These are phyloP conservation scores for Mallotus japonicus DNA, from an alignment of 441 rosid genomes.

Conservation along the genomic window DNA sequence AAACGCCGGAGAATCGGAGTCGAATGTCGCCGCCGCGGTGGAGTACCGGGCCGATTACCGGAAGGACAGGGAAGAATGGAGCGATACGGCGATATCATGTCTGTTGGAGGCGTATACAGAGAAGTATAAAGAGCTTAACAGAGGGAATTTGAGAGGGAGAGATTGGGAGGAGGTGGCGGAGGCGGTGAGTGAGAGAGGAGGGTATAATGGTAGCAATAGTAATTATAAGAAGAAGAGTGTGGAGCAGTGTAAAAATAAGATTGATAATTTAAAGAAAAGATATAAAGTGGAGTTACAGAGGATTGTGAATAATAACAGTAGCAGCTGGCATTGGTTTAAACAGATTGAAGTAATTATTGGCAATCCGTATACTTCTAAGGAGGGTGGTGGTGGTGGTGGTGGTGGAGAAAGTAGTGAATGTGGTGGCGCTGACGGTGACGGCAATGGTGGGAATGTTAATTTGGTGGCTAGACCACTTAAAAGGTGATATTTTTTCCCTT, in stretches of 20 bases:
- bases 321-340: constrained; percentile 94
- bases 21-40: constrained; percentile 14
- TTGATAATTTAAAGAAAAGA: constrained; percentile 86
- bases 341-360: constrained; percentile 82
- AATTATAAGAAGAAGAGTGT: constrained; percentile 60
- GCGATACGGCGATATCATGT: constrained; percentile 76
- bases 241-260: constrained; percentile 95
- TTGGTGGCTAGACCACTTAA: constrained; percentile 42
- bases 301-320: constrained; percentile 54
- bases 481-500: constrained; percentile 29
- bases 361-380: constrained; percentile 45
- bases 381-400: constrained; percentile 20
- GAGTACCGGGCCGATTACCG: constrained; percentile 31
- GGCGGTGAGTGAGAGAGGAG: constrained; percentile 59
- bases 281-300: constrained; percentile 77
- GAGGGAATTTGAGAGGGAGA: constrained; percentile 86
- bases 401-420: constrained; percentile 21
- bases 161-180: constrained; percentile 97
- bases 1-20: constrained; percentile 17
- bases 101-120: constrained; percentile 66
- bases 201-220: neutral
- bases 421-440: constrained; percentile 19
- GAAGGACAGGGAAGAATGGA: constrained; percentile 96
- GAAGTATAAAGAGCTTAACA: constrained; percentile 69
- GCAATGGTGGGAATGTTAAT: constrained; percentile 22